Base-by-base conservation (phyloP, 2,329 filamentous ascomycete species). In the Onygenales sp. region DNA sequence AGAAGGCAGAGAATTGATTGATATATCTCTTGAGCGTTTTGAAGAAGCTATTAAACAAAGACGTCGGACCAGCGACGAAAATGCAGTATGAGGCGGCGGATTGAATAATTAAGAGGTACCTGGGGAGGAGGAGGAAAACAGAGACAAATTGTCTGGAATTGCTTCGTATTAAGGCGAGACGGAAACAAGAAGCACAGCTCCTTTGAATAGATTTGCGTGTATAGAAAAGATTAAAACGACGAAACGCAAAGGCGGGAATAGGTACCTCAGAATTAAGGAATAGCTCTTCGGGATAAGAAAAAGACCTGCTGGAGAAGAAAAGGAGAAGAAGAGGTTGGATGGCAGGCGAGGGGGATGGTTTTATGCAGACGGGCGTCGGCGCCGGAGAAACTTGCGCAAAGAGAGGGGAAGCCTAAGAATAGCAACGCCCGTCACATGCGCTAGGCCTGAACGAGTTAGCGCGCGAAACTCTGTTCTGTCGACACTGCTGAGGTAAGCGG, bases 281-380 rank as follows among this genome's bases (percentile, higher is more conserved):
- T 65, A 65, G 63, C 63, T 62, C 61, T 54, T 48, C 52, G 46
- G 44, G 59, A 49, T 39, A 58, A 59, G 58, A 56, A 64, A 63
- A 71, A 66, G 74, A 76, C 81, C 84, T 85, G 82, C 81, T 83
- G 75, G 76, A 74, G 80, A 72, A 72, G 65, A 64, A 64, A 64
- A 63, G 62, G 67, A 69, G 69, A 63, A 63, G 62, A 64, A 64
- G 60, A 63, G 62, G 33, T 36, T 39, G 36, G 43, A 50, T 13
- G 48, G 38, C 36, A 21, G 13, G 41, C 13, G 11, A 39, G 36
- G 35, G 33, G 39, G 49, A 9, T 39, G 38, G 51, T 52, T 55
- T 53, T 55, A 55, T 53, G 51, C 9, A 36, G 27, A 31, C 21
- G n/a, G 5, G 39, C n/a, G 5, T 31, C 41, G 31, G 46, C 32